A percentile compares a stretch with the other conserved stretches of the same genome.
These are phyloP conservation scores for Aegilops sharonensis DNA, from an alignment of 176 grass and related monocot species.

Conservation along the genomic window DNA sequence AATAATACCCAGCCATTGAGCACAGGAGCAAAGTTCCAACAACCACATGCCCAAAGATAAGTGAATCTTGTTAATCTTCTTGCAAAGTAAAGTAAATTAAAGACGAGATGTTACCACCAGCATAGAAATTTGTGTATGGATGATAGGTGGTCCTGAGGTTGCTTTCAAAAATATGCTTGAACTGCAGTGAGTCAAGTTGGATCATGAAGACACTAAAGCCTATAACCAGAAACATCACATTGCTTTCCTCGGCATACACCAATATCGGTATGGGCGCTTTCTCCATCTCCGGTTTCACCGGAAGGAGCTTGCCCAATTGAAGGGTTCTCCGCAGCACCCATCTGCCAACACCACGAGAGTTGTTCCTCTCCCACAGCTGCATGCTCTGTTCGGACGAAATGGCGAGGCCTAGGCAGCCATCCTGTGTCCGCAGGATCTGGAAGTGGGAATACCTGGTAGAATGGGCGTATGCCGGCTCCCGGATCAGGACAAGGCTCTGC, in stretches of 20 bases:
- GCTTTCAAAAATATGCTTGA: neutral
- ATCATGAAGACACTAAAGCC: neutral
- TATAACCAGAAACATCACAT: neutral
- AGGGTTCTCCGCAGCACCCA: neutral
- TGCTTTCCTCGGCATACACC: neutral
- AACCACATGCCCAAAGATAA: too few species aligned
- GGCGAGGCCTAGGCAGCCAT: too few species aligned
- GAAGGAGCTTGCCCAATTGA: neutral
- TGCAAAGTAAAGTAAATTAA: neutral
- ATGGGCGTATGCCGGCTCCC: too few species aligned
- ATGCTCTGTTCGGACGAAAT: neutral
- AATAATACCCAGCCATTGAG: too few species aligned
- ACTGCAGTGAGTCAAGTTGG: neutral
- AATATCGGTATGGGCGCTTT: neutral
- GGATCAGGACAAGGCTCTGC: too few species aligned
- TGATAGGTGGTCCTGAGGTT: neutral
- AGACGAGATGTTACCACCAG: neutral
- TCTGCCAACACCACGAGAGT: neutral
- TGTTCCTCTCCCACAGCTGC: neutral
- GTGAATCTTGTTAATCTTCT: neutral
- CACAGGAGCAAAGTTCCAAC: too few species aligned
- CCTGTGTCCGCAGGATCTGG: too few species aligned
- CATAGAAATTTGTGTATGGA: conserved; percentile 19
- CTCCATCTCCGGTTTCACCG: neutral
- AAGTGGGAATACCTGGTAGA: too few species aligned